phyloP scores from a whole-genome alignment of 2,329 filamentous ascomycete species.

The Scolecobasidium constrictum region DNA sequence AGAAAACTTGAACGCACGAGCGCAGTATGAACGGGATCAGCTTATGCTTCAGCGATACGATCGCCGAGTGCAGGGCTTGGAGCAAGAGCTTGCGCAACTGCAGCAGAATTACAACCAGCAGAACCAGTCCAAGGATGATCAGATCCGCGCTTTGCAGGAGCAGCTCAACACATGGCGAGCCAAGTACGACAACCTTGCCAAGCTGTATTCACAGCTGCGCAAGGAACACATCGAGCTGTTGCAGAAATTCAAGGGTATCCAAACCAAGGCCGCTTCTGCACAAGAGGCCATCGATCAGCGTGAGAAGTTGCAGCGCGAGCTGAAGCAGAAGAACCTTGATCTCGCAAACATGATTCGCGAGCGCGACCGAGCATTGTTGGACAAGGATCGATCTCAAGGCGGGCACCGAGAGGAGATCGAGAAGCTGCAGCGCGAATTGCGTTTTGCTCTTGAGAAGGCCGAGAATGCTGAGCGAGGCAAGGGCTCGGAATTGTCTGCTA shows the following conservation, averaged over 20 bases:
- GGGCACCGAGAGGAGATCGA: conserved; percentile 88
- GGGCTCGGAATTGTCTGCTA: conserved; percentile 85
- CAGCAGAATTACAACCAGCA: conserved; percentile 79
- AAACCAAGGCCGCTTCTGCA: conserved; percentile 91
- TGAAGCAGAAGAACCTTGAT: conserved; percentile 99
- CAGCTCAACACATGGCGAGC: conserved; percentile 96
- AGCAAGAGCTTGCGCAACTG: conserved; percentile 74
- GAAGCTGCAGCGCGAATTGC: conserved; percentile 86
- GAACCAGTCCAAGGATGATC: conserved; percentile 81
- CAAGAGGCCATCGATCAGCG: conserved; percentile 92
- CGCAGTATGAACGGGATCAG: conserved; percentile 95
- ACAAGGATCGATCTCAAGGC: conserved; percentile 78
- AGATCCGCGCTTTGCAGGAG: conserved; percentile 84
- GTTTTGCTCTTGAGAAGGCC: conserved; percentile 80
- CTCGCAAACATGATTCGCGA: conserved; percentile 97
- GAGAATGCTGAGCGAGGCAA: conserved; percentile 90
- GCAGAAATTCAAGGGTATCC: conserved; percentile 91
- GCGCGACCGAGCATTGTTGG: conserved; percentile 83
- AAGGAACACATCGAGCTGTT: conserved; percentile 91
- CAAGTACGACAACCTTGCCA: conserved; percentile 93
- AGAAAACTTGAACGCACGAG: conserved; percentile 86
- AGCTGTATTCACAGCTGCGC: conserved; percentile 91
- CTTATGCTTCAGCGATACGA: conserved; percentile 96
- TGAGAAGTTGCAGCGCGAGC: conserved; percentile 91
- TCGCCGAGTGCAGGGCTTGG: conserved; percentile 79